Evolutionary conservation across 2,329 filamentous ascomycete genomes (phyloP), one percentile per base, ranked within the genome.

Genomic region (Fusarium transvaalense): DNA sequence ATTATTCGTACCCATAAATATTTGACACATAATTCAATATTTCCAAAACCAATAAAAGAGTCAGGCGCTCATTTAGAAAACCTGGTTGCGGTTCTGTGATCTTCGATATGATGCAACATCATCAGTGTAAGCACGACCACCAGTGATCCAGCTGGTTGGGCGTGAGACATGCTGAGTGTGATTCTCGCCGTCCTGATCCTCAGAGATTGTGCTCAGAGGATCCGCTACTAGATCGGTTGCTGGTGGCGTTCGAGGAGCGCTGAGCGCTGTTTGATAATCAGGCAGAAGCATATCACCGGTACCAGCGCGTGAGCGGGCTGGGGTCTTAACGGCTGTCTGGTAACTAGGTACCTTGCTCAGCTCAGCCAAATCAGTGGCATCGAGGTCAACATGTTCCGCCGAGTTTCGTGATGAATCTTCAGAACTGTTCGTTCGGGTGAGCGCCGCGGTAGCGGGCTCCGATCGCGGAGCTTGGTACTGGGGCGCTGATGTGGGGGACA

Each of bases 261-360:
- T 87, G 42, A 86, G 79, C 1, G 87, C 89, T 4, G 89, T 85
- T 57, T 85, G 80, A 74, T 94, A 94, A 74, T 92, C 88, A 1
- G 91, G 91, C 8, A 92, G 83, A 14, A 78, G 78, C 7, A 81
- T 77, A 32, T 83, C 82, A 23, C 84, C 83, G 9, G 83, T 78
- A 42, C 82, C 83, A 48, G 81, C 83, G 15, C 82, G 82, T 34
- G 84, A 83, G 51, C 86, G 84, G 17, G 88, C 86, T 7, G 89
- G 87, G 1, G 89, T 87, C 66, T 87, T 88, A 27, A 93, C 87
- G 0, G 92, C 92, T 2, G 92, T 94, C 17, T 86, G 86, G 76
- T 94, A 94, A 58, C 91, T 94, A 2, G 92, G 92, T 3, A 94
- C 91, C 68, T 91, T 91, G 76, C 85, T 91, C 41, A 94, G 80